Percentiles rank a stretch among this genome's conserved stretches.
phyloP scores from a whole-genome alignment of 1,284 basidiomycete species.

The Earliella scabrosa region DNA sequence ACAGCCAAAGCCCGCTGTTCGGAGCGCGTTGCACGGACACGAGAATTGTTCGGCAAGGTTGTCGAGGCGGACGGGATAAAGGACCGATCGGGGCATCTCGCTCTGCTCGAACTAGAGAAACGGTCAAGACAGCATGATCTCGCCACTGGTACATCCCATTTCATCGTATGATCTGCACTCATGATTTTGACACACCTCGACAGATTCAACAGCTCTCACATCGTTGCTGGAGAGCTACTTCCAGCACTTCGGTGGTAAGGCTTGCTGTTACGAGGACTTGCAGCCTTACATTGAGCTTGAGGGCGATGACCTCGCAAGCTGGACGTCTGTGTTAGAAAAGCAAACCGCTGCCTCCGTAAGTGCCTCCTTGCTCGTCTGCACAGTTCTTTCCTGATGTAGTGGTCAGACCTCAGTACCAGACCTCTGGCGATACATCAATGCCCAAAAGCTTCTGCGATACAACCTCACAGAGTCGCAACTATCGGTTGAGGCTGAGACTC shows the following conservation, averaged over 20 bases:
- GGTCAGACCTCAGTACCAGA: constrained; percentile 45
- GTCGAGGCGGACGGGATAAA: constrained; percentile 64
- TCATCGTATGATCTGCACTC: not conserved
- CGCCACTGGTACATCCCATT: constrained; percentile 46
- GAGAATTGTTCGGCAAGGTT: constrained; percentile 58
- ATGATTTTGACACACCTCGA: not conserved
- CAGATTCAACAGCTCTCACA: constrained; percentile 50
- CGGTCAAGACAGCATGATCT: constrained; percentile 52
- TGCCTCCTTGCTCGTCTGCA: constrained; percentile 8
- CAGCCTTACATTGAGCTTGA: constrained; percentile 62
- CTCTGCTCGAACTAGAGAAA: constrained; percentile 72
- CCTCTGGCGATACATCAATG: constrained; percentile 69
- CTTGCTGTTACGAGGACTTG: constrained; percentile 87
- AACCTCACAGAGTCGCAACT: constrained; percentile 52
- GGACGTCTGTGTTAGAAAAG: constrained; percentile 59
- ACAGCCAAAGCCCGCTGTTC: constrained; percentile 37
- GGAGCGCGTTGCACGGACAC: constrained; percentile 48
- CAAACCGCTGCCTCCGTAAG: constrained; percentile 55
- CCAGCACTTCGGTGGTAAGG: constrained; percentile 74
- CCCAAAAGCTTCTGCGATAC: constrained; percentile 71
- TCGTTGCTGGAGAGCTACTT: constrained; percentile 70
- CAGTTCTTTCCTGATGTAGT: not conserved
- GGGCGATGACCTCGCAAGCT: constrained; percentile 49
- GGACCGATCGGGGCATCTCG: constrained; percentile 76
- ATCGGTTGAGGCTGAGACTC: constrained; percentile 58